Percentiles rank a stretch among this genome's conserved stretches.
phyloP scores from a whole-genome alignment of 2,329 filamentous ascomycete species.

The Escovopsis sp. region DNA sequence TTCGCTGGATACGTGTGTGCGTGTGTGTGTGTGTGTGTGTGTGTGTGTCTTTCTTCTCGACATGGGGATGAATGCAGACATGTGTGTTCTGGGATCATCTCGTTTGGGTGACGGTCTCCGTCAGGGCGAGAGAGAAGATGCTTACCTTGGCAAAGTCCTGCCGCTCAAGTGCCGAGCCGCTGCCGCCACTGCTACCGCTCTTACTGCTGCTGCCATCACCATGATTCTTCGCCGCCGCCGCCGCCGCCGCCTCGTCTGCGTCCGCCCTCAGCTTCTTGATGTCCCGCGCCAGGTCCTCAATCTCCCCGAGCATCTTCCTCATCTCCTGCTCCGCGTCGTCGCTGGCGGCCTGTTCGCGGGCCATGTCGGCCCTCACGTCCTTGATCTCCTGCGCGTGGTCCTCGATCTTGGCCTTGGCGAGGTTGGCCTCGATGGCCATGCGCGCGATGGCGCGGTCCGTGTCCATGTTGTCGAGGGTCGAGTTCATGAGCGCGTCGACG shows the following conservation, averaged over 20 bases:
- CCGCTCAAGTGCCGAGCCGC: background rate
- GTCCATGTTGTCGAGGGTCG: conserved; percentile 22
- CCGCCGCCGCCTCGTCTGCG: conserved; percentile 6
- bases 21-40: no score
- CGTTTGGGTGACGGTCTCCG: background rate
- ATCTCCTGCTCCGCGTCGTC: conserved; percentile 14
- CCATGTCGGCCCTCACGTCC: conserved; percentile 17
- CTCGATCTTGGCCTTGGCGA: conserved; percentile 19
- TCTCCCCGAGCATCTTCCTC: conserved; percentile 13
- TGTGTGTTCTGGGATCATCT: background rate
- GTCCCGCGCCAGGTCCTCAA: conserved; percentile 14
- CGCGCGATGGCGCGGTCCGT: conserved; percentile 22
- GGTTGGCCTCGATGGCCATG: conserved; percentile 23
- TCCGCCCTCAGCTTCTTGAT: conserved; percentile 16
- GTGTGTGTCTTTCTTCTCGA: no score
- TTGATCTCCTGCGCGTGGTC: conserved; percentile 18
- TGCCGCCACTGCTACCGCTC: no score
- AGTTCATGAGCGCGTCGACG: conserved; percentile 22
- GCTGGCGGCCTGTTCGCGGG: conserved; percentile 16
- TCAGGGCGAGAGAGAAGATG: background rate
- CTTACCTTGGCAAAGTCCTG: conserved; percentile 16
- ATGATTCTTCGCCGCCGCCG: conserved; percentile 11
- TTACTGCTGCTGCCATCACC: no score
- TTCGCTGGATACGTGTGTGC: no score
- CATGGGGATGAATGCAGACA: no score